phyloP scores from a whole-genome alignment of 257 asterid species.

The Fraxinus cuspidata region DNA sequence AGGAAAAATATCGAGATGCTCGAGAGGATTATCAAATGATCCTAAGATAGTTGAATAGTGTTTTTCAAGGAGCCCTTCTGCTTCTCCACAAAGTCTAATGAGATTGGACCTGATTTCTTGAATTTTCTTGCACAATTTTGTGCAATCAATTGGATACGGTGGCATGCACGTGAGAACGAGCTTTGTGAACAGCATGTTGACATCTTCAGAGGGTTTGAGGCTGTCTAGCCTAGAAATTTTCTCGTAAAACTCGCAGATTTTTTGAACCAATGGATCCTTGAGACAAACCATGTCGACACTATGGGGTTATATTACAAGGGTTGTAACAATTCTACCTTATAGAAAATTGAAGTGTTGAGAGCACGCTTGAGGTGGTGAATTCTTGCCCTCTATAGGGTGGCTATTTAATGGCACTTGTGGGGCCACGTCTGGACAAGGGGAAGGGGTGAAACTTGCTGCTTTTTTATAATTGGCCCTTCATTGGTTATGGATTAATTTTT shows the following conservation, averaged over 20 bases:
- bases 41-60: conserved; percentile 62
- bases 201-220: conserved; percentile 67
- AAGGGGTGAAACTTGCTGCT: neutral
- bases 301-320: neutral
- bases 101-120: conserved; percentile 64
- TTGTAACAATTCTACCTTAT: neutral
- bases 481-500: neutral
- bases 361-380: conserved; percentile 10
- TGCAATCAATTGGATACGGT: conserved; percentile 70
- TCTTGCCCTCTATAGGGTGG: conserved; percentile 22
- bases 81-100: conserved; percentile 65
- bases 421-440: conserved; percentile 13
- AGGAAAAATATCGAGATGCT: conserved; percentile 62
- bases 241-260: conserved; percentile 50
- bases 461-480: neutral
- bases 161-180: conserved; percentile 82
- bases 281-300: conserved; percentile 81
- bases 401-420: conserved; percentile 58
- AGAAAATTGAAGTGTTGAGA: neutral
- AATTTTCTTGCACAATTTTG: conserved; percentile 56
- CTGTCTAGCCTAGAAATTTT: conserved; percentile 59
- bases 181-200: conserved; percentile 61
- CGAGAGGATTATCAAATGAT: conserved; percentile 49
- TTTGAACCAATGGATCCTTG: conserved; percentile 61
- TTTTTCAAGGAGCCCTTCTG: conserved; percentile 72